phyloP scores from a whole-genome alignment of 2,329 filamentous ascomycete species.

The Shiraia bambusicola region DNA sequence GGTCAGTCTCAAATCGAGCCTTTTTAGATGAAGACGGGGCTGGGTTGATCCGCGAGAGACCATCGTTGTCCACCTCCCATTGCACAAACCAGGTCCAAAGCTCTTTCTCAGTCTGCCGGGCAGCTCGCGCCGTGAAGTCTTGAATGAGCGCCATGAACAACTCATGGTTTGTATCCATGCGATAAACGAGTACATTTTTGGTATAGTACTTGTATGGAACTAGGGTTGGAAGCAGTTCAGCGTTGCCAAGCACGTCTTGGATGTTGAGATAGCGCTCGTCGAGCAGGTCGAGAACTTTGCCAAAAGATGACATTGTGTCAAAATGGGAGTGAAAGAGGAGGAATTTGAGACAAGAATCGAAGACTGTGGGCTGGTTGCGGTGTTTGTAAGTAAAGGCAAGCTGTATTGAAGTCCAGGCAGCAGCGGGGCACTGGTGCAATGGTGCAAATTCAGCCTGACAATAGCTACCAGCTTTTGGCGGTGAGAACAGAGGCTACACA shows the following conservation, averaged over 20 bases:
- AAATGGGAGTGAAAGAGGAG: too few species aligned
- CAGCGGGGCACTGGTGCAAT: constrained; percentile 1
- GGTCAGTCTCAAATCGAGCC: constrained; percentile 16
- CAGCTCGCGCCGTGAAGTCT: constrained; percentile 28
- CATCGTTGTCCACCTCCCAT: constrained; percentile 26
- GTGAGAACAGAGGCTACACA: constrained; percentile 4
- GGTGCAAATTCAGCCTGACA: background rate
- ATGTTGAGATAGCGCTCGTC: constrained; percentile 34
- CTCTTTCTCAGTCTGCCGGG: constrained; percentile 22
- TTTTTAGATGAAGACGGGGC: constrained; percentile 23
- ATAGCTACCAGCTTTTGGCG: background rate
- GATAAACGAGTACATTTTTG: constrained; percentile 27
- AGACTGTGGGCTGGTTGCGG: too few species aligned
- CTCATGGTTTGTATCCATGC: constrained; percentile 28
- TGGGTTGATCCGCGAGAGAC: constrained; percentile 1
- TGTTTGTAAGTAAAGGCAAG: background rate
- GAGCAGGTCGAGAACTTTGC: constrained; percentile 34
- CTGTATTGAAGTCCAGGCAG: background rate
- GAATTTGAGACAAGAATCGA: too few species aligned
- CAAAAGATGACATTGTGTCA: constrained; percentile 35
- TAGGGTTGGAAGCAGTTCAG: constrained; percentile 32
- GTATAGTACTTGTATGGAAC: constrained; percentile 35
- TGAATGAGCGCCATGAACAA: constrained; percentile 31
- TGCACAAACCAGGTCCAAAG: constrained; percentile 39
- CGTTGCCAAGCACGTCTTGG: constrained; percentile 35